These are phyloP conservation scores for Coleophoma crateriformis DNA, from an alignment of 2,329 filamentous ascomycete species.

Conservation along the genomic window DNA sequence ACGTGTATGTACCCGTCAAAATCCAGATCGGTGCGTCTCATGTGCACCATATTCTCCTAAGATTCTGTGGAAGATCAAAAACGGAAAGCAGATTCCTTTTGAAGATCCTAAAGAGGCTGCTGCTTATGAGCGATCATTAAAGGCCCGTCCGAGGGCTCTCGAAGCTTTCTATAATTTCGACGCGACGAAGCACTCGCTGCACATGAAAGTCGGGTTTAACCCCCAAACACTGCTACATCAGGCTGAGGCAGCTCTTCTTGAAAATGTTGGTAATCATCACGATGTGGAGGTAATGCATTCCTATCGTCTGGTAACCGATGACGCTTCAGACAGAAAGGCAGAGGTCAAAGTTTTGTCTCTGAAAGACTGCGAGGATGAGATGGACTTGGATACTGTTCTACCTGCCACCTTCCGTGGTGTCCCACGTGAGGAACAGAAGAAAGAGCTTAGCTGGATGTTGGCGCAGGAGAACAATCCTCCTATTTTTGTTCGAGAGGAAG, in stretches of 20 bases:
- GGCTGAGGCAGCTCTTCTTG: slow-evolving; percentile 28
- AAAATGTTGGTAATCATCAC: background rate
- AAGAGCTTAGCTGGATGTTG: slow-evolving; percentile 55
- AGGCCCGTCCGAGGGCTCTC: slow-evolving; percentile 38
- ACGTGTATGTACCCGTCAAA: background rate
- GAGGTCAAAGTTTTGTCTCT: slow-evolving; percentile 20
- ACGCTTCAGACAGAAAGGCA: slow-evolving; percentile 27
- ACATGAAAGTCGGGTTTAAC: slow-evolving; percentile 36
- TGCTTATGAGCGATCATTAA: slow-evolving; percentile 42
- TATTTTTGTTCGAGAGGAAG: slow-evolving; percentile 45
- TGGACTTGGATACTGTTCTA: background rate
- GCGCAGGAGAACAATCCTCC: slow-evolving; percentile 45
- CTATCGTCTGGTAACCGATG: slow-evolving; percentile 43
- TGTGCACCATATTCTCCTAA: slow-evolving; percentile 33
- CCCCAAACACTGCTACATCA: slow-evolving; percentile 36
- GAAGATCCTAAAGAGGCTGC: slow-evolving; percentile 46
- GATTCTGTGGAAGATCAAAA: slow-evolving; percentile 27
- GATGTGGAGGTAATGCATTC: slow-evolving; percentile 24
- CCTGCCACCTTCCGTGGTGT: too few relatives aligned
- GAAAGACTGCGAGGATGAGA: background rate
- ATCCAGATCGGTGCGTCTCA: slow-evolving; percentile 7
- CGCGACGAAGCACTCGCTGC: slow-evolving; percentile 19
- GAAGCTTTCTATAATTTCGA: slow-evolving; percentile 30
- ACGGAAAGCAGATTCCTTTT: slow-evolving; percentile 33
- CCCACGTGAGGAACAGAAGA: slow-evolving; percentile 46